Base-by-base conservation (phyloP, 345 rosid genomes). In the Citrus inodora region DNA sequence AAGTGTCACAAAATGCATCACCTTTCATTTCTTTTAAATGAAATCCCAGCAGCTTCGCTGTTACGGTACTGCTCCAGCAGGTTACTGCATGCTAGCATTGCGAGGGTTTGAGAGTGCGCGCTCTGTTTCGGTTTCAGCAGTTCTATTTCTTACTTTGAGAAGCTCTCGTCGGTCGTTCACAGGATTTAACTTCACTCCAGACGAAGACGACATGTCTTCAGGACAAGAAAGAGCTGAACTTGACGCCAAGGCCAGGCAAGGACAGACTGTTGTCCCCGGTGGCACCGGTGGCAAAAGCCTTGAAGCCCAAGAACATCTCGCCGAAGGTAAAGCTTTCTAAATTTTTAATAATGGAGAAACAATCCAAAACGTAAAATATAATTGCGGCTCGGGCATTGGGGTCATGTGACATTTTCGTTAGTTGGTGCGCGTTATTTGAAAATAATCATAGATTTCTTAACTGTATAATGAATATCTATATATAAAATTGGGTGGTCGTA, bases 281-380 rank as follows among this genome's bases (percentile, higher is more conserved):
- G 98, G 97, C 33, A 93, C 97, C 3, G 97, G 97, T 0, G 97
- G 98, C 72, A 95, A 89, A 78, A 95, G 94, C 90, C 94, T 92
- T 0, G 95, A 90, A 84, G 98, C 98, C 74, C 98, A 89, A 79
- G 93, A 90, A 55, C 89, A 95, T 85, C 94, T 94, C 9, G 95
- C 98, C 40, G 92, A 93, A 88, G 95, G 94, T 89, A 53, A 21
- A 22, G 2, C 70, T 69, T 17, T 62, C 17, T 48, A 0, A 42
- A 21, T 73, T 25, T 25, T 14, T 48, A 17, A 14, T 16, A 5
- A 51, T 27, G 8, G 24, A 70, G 16, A 27, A 22, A 35, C 4
- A 25, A 24, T 74, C 48, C 48, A 42, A 59, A 8, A n/a, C 32
- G 11, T 17, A 27, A 4, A 13, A 2, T 40, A 40, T 2, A 40